Evolutionary conservation across 2,329 filamentous ascomycete species (phyloP).

Genomic region (Aspergillus versicolor): DNA sequence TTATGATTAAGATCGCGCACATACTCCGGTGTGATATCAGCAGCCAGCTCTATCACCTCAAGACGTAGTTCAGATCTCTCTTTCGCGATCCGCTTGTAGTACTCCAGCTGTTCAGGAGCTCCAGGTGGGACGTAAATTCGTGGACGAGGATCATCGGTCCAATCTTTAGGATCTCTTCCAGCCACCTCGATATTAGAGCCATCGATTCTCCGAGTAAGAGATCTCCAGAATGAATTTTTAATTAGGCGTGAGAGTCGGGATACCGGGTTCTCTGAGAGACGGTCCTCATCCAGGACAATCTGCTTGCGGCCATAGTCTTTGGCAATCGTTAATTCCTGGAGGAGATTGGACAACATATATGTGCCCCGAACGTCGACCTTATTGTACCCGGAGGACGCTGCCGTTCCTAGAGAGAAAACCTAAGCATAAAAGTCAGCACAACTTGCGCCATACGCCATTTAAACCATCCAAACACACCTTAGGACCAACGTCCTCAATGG

Average conservation of each 20-base stretch:
- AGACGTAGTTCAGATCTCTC: conserved; percentile 80
- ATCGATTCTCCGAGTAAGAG: conserved; percentile 85
- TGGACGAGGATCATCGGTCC: conserved; percentile 84
- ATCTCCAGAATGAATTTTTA: conserved; percentile 87
- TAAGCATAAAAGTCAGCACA: conserved; percentile 32
- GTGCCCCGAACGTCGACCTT: conserved; percentile 90
- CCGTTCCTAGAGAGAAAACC: conserved; percentile 81
- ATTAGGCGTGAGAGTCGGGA: conserved; percentile 83
- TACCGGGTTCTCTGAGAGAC: conserved; percentile 93
- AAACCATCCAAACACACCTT: conserved; percentile 57
- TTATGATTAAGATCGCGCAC: conserved; percentile 82
- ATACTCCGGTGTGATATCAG: conserved; percentile 73
- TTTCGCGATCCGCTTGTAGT: conserved; percentile 77
- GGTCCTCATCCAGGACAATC: conserved; percentile 86
- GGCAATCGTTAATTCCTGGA: conserved; percentile 91
- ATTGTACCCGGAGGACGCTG: conserved; percentile 80
- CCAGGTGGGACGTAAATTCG: conserved; percentile 87
- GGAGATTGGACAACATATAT: conserved; percentile 94
- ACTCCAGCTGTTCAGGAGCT: conserved; percentile 83
- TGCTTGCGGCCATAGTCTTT: conserved; percentile 86
- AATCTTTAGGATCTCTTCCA: conserved; percentile 89
- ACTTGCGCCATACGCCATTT: neutral
- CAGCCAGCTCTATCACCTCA: conserved; percentile 75
- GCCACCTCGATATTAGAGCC: conserved; percentile 76
- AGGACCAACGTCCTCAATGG: conserved; percentile 90